Conservation (phyloP, 1,284 basidiomycete genomes). For the Phenoliferia sp. region DNA sequence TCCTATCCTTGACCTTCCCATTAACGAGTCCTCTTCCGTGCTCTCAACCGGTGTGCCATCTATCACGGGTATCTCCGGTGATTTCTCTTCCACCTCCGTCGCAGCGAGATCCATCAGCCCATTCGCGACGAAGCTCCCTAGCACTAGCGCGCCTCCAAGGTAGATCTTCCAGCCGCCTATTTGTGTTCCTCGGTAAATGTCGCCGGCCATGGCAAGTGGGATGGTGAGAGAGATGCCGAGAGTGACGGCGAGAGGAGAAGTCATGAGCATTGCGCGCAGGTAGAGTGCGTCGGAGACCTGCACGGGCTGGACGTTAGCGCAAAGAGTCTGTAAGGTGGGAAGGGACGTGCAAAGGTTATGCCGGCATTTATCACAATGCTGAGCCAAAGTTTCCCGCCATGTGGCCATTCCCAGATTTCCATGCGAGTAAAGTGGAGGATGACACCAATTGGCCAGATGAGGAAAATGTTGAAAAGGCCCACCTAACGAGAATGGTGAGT, state of each 20-base stretch:
- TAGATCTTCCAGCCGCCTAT: constrained; percentile 19
- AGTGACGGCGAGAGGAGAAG: constrained; percentile 79
- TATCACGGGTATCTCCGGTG: not conserved
- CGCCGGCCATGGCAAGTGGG: constrained; percentile 77
- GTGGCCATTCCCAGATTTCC: constrained; percentile 73
- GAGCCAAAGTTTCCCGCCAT: constrained; percentile 54
- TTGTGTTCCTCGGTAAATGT: constrained; percentile 58
- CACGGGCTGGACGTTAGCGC: not conserved
- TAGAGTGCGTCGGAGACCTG: constrained; percentile 33
- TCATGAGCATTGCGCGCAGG: constrained; percentile 82
- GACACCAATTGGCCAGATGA: constrained; percentile 75
- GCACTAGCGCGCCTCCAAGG: constrained; percentile 23
- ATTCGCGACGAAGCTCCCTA: constrained; percentile 27
- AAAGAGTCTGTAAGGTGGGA: not conserved
- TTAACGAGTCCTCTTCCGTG: not conserved
- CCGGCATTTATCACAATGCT: constrained; percentile 64
- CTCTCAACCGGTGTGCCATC: not conserved
- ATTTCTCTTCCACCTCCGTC: constrained; percentile 11
- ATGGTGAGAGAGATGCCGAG: constrained; percentile 94
- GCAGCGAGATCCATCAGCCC: constrained; percentile 25
- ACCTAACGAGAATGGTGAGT: not conserved
- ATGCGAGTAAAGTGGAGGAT: constrained; percentile 69
- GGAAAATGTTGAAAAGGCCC: constrained; percentile 65
- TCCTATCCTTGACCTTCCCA: not conserved
- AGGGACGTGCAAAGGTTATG: constrained; percentile 42